Conservation (phyloP, 176 grass and related monocot species). For the Avena sativa region DNA sequence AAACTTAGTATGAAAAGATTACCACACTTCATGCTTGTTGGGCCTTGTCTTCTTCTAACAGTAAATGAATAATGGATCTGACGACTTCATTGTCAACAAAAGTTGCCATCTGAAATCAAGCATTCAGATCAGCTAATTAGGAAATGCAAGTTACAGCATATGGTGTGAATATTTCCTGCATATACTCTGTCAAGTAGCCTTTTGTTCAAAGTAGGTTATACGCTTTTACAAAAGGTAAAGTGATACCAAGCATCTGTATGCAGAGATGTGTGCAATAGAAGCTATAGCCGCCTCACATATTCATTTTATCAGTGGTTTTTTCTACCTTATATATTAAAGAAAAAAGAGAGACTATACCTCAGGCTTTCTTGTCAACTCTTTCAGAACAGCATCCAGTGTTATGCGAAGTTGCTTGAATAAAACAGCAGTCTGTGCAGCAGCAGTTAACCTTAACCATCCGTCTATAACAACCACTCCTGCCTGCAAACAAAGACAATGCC, state of each 20-base stretch:
- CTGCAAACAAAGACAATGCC: constrained; percentile 49
- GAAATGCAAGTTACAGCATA: constrained; percentile 27
- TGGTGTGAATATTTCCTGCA: constrained; percentile 14
- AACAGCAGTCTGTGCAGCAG: constrained; percentile 89
- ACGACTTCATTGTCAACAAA: constrained; percentile 87
- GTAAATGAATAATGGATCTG: constrained; percentile 87
- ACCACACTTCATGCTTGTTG: constrained; percentile 55
- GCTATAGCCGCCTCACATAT: constrained; percentile 23
- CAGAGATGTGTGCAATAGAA: not conserved
- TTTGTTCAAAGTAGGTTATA: constrained; percentile 22
- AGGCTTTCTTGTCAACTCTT: constrained; percentile 86
- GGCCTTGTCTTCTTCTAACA: constrained; percentile 92
- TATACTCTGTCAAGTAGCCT: constrained; percentile 23
- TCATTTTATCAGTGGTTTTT: constrained; percentile 8
- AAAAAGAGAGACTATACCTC: constrained; percentile 60
- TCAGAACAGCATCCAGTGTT: constrained; percentile 88
- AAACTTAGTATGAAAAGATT: constrained; percentile 40
- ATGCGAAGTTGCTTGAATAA: constrained; percentile 86
- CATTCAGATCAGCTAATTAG: constrained; percentile 37
- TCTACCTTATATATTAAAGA: constrained; percentile 25
- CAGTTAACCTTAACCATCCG: constrained; percentile 89
- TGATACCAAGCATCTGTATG: constrained; percentile 16
- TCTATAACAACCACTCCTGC: constrained; percentile 80
- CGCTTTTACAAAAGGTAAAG: constrained; percentile 12
- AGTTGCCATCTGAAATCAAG: constrained; percentile 72